Evolutionary conservation across 768 basidiomycete genomes (phyloP).

Genomic region (Phaeolepiota aurea): DNA sequence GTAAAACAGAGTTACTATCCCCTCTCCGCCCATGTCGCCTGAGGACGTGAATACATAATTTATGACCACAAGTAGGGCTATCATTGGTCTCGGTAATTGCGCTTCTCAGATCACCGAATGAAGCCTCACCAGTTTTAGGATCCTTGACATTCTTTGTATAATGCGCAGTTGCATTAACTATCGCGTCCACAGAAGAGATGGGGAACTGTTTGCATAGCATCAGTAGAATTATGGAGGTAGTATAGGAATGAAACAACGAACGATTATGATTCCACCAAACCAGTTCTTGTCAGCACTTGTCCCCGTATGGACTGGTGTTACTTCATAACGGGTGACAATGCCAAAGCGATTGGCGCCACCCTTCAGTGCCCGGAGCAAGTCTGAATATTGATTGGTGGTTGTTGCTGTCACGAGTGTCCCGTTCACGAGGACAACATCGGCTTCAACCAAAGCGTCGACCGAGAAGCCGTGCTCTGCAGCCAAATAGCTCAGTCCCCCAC

Average conservation of each 20-base stretch:
- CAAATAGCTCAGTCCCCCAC: conserved; percentile 33
- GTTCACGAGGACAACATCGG: conserved; percentile 33
- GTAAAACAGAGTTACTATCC: conserved; percentile 14
- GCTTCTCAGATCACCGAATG: too few species aligned
- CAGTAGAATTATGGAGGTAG: neutral
- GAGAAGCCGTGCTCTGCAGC: conserved; percentile 30
- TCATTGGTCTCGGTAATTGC: neutral
- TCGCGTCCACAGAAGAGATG: conserved; percentile 14
- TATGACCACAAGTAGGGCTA: conserved; percentile 10
- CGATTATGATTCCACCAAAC: conserved; percentile 29
- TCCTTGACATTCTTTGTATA: conserved; percentile 15
- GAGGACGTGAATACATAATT: conserved; percentile 4
- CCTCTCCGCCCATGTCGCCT: conserved; percentile 4
- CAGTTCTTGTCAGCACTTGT: conserved; percentile 24
- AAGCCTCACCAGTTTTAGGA: conserved; percentile 16
- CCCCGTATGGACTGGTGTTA: conserved; percentile 28
- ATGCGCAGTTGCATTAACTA: conserved; percentile 16
- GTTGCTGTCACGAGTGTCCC: conserved; percentile 32
- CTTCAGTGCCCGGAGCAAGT: conserved; percentile 36
- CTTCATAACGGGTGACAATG: conserved; percentile 35
- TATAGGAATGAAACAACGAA: conserved; percentile 11
- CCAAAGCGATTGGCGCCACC: conserved; percentile 38
- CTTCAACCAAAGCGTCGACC: conserved; percentile 23
- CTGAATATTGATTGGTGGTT: conserved; percentile 27
- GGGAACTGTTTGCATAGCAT: conserved; percentile 13